Evolutionary conservation across 345 rosid species (phyloP).

Genomic region (Leavenworthia alabamica): DNA sequence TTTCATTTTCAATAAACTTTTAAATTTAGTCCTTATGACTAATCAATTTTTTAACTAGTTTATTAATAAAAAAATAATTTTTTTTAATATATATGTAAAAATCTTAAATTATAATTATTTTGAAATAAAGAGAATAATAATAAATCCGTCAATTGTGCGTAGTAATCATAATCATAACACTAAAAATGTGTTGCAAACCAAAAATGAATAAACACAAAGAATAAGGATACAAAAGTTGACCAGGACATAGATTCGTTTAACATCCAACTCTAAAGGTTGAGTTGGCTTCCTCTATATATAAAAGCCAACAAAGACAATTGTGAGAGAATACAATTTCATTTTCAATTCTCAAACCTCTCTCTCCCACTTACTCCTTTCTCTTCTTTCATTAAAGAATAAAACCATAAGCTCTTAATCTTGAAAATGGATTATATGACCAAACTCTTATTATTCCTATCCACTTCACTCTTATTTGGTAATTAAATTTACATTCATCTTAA

Average conservation of each 20-base stretch:
- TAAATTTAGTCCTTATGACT: too few species aligned
- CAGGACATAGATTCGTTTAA: not conserved
- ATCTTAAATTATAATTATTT: too few species aligned
- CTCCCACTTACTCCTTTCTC: not conserved
- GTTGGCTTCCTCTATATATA: conserved; percentile 14
- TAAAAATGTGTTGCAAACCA: too few species aligned
- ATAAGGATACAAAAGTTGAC: conserved; percentile 20
- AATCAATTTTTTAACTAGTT: too few species aligned
- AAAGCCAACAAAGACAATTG: conserved; percentile 1
- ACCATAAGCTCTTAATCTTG: conserved; percentile 19
- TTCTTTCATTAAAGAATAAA: not conserved
- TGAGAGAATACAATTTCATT: conserved; percentile 1
- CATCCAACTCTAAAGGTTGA: conserved; percentile 2
- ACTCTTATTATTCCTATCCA: conserved; percentile 9
- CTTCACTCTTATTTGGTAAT: conserved; percentile 11
- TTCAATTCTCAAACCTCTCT: conserved; percentile 9
- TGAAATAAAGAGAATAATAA: too few species aligned
- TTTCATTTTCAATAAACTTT: too few species aligned
- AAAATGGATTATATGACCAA: conserved; percentile 27
- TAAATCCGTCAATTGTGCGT: too few species aligned
- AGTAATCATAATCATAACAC: too few species aligned
- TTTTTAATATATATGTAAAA: too few species aligned
- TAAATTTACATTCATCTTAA: not conserved
- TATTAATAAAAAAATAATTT: too few species aligned
- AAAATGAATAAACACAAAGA: conserved; percentile 4